Base-by-base conservation (phyloP, 805 yeast species). In the Candida incommunis region DNA sequence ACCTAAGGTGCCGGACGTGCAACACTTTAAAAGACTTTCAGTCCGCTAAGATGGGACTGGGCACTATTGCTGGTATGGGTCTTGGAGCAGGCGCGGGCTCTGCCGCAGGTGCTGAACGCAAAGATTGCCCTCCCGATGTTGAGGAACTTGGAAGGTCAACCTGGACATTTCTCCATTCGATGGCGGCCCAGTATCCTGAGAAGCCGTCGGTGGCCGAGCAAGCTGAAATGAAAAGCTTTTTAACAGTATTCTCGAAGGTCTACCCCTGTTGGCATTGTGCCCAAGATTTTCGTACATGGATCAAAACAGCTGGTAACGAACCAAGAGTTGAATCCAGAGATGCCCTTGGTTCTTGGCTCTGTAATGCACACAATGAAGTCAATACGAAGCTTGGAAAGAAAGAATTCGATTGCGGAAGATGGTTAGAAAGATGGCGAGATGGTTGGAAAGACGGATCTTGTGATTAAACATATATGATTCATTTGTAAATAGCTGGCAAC, bases 211-310 rank as follows among this genome's bases (percentile, higher is more conserved):
- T 54, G 2, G 63, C 64, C 22, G 77, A 87, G 53, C 88, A 88
- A 62, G 52, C 60, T 3, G 94, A 86, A 49, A 74, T 90, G 78
- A 66, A 64, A 42, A 72, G 75, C 42, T 88, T 92, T 52, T 58
- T 92, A 43, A 65, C 64, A 2, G 64, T 83, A 2, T 85, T 92
- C 56, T 77, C 92, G 2, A 75, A 76, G 48, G 68, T 90, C 25
- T 92, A 90, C 57, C 98, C 98, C 2, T 90, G 98, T 62, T 80
- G 88, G 82, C 78, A 76, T 67, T 90, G 97, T 66, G 96, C 94
- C 0, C 73, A 74, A 27, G 97, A 90, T 58, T 86, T 92, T 62
- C 70, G 75, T 45, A 60, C 63, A 24, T 86, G 82, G 60, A 67
- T 85, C 23, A 56, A 57, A 5, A 65, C 61, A 44, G 60, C 69